A percentile compares a stretch with the other conserved stretches of the same genome.
phyloP scores from a whole-genome alignment of 2,329 filamentous ascomycete genomes.

The Paecilomyces dactylethromorphus region DNA sequence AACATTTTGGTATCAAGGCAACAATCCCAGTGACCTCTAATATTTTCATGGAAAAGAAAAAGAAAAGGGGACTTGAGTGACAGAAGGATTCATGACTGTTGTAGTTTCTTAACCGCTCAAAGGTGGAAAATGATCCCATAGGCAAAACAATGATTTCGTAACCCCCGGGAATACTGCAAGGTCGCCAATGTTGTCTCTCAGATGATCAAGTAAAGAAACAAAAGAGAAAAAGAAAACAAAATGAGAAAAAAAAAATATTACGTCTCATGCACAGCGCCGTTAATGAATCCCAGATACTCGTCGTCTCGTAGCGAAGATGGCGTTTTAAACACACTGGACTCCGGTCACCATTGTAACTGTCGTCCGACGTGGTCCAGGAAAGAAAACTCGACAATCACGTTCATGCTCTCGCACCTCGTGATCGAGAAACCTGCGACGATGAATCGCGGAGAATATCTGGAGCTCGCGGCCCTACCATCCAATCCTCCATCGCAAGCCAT shows the following conservation, averaged over 20 bases:
- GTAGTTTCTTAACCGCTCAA: background rate
- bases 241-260: background rate
- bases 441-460: conserved; percentile 44
- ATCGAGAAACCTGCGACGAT: conserved; percentile 27
- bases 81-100: background rate
- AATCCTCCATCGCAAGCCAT: conserved; percentile 95
- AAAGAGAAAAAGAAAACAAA: background rate
- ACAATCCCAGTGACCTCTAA: background rate
- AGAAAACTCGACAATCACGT: background rate
- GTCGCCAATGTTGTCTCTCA: background rate
- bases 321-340: background rate
- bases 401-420: conserved; percentile 24
- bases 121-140: background rate
- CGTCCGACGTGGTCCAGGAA: background rate
- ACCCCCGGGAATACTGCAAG: background rate
- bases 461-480: conserved; percentile 86
- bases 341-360: background rate
- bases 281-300: background rate
- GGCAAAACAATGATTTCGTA: background rate
- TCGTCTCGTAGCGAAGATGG: background rate
- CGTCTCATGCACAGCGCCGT: background rate
- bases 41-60: background rate
- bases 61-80: background rate
- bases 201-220: background rate
- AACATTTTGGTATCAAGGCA: background rate